Evolutionary conservation across 768 basidiomycete species (phyloP), one percentile per base, ranked within the genome.

Genomic region (Suillus tomentosus): DNA sequence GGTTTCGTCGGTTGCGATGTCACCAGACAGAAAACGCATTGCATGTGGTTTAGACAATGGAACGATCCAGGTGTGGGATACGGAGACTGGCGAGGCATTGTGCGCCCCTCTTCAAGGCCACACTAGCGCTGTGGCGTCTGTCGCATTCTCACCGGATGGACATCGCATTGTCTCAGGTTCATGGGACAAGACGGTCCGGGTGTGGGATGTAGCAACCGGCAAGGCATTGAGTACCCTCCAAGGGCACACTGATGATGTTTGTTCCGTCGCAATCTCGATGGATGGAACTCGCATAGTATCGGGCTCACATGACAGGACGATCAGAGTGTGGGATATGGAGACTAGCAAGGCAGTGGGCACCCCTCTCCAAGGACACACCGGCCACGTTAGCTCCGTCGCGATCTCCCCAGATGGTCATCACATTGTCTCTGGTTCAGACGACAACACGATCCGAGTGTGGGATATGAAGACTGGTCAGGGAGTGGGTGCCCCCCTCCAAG

Each of bases 91-190:
- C 40, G 15, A 17, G 8, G 42, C 8, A 19, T 43, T 17, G 2
- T 8, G 42, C 9, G 19, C 17, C 17, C 4, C 10, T 3, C 43
- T 45, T 19, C 19, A 10, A 45, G 43, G 43, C 0, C 43, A 45
- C 19, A 45, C 43, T 4, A 0, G 0, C 3, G 0, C 1, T 0
- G 43, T 45, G n/a, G 1, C 0, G 19, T 45, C 43, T 10, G 9
- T 45, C 0, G 19, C 43, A 10, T 19, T 45, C 9, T 45, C 19
- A 9, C 9, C 43, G 3, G 43, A 45, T 45, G 43, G 43, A 1
- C 8, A 45, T 19, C 3, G 1, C 19, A 45, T 45, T 5, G 19
- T 45, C 0, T 43, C 43, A 19, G 19, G 43, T 45, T 45, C 19
- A 45, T 1, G 1, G 0, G 43, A 45, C 9, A 1, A 10, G 1